Conservation (phyloP, 73 alveolate genomes). For the Tetrahymena borealis region DNA sequence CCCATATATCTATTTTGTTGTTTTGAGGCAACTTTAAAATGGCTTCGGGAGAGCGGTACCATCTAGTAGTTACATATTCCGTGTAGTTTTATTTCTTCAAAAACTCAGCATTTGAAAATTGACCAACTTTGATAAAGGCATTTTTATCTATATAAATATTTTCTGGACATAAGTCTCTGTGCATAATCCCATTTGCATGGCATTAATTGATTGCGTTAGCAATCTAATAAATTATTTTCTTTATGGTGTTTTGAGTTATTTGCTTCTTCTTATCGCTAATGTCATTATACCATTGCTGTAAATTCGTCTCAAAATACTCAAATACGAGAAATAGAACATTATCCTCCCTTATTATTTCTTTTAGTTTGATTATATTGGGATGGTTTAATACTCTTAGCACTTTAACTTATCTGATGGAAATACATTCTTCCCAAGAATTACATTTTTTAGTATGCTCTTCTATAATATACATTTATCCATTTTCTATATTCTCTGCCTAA, state of each 20-base stretch:
- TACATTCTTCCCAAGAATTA: slow-evolving; percentile 83
- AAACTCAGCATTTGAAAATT: slow-evolving; percentile 59
- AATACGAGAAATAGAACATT: slow-evolving; percentile 67
- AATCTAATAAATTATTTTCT: slow-evolving; percentile 63
- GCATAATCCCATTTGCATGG: not conserved
- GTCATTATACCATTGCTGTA: slow-evolving; percentile 18
- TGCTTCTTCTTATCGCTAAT: slow-evolving; percentile 13
- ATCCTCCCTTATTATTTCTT: slow-evolving; percentile 69
- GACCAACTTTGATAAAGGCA: slow-evolving; percentile 58
- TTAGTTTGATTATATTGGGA: slow-evolving; percentile 75
- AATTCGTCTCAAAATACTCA: slow-evolving; percentile 69
- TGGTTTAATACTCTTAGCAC: slow-evolving; percentile 75
- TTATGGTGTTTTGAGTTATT: slow-evolving; percentile 61
- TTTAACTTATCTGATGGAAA: slow-evolving; percentile 72
- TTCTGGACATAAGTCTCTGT: slow-evolving; percentile 43
- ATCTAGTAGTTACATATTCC: slow-evolving; percentile 79
- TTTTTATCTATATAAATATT: slow-evolving; percentile 29
- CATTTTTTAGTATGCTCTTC: slow-evolving; percentile 71
- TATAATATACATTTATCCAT: slow-evolving; percentile 69
- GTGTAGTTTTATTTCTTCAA: slow-evolving; percentile 73
- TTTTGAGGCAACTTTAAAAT: slow-evolving; percentile 71
- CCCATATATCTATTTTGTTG: slow-evolving; percentile 85
- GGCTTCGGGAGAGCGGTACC: slow-evolving; percentile 90
- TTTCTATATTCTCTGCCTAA: slow-evolving; percentile 48
- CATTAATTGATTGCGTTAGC: not conserved